Percentiles rank a stretch among this genome's conserved stretches.
Conservation (phyloP, 139 green algal genomes). For the Eudorina sp. region DNA sequence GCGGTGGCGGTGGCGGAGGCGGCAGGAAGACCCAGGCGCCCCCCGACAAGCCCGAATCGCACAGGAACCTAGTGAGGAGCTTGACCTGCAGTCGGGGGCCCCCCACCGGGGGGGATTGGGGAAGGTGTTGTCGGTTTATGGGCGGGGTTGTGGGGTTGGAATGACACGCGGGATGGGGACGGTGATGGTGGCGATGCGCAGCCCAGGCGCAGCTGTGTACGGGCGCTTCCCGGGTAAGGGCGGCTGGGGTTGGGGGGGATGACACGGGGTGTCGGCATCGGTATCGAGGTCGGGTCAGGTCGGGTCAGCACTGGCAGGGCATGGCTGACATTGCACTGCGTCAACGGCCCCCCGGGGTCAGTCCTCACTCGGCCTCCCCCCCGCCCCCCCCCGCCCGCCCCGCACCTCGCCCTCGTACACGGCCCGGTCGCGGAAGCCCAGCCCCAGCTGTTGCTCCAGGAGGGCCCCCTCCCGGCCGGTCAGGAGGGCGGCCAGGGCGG, state of each 20-base stretch:
- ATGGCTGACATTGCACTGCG: no score
- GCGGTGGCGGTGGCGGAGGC: neutral
- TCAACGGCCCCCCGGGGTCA: neutral
- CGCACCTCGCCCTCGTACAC: slow-evolving; percentile 26
- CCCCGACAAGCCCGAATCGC: slow-evolving; percentile 70
- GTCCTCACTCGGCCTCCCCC: neutral
- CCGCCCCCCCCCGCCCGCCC: neutral
- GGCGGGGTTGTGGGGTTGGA: neutral
- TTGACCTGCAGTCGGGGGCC: slow-evolving; percentile 54
- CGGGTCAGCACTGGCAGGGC: no score
- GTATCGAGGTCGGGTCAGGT: no score
- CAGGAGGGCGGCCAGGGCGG: neutral
- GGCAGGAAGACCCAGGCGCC: slow-evolving; percentile 74
- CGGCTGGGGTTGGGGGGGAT: neutral
- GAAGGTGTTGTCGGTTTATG: neutral
- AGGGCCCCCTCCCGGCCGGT: slow-evolving; percentile 41
- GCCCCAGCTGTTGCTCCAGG: neutral
- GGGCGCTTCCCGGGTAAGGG: no score
- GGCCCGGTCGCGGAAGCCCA: slow-evolving; percentile 19
- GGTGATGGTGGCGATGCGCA: neutral
- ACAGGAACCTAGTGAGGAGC: slow-evolving; percentile 80
- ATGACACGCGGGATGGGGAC: neutral
- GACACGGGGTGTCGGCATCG: neutral
- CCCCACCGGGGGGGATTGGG: neutral
- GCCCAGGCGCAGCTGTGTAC: neutral